Evolutionary conservation across 2,329 filamentous ascomycete genomes (phyloP).

Genomic region (Aspergillus tubingensis): DNA sequence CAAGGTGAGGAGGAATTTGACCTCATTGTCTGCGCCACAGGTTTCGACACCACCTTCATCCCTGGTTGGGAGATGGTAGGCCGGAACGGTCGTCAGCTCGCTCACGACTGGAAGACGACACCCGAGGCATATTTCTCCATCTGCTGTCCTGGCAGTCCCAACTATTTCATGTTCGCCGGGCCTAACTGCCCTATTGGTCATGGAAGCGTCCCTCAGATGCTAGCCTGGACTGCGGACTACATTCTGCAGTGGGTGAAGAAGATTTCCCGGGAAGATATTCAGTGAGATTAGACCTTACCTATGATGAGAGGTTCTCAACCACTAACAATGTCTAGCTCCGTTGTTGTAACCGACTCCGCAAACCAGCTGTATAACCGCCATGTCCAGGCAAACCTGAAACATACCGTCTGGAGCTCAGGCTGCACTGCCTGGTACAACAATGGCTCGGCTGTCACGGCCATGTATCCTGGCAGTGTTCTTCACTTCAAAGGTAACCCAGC

Average conservation of each 20-base stretch:
- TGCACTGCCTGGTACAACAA: conserved; percentile 32
- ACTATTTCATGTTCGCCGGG: conserved; percentile 34
- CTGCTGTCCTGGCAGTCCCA: conserved; percentile 25
- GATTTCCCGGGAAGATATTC: conserved; percentile 24
- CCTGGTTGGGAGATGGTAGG: conserved; percentile 41
- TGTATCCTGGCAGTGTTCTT: conserved; percentile 28
- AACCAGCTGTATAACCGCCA: conserved; percentile 24
- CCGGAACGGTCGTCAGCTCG: conserved; percentile 22
- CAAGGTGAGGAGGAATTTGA: conserved; percentile 29
- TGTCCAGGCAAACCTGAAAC: conserved; percentile 25
- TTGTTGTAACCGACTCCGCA: conserved; percentile 19
- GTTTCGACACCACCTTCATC: conserved; percentile 43
- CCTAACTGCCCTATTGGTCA: conserved; percentile 27
- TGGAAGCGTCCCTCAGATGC: conserved; percentile 21
- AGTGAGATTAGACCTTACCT: conserved; percentile 3
- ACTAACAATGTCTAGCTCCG: conserved; percentile 10
- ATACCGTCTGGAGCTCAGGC: conserved; percentile 29
- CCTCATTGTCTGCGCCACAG: conserved; percentile 43
- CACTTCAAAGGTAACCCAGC: conserved; percentile 23
- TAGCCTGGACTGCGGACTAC: conserved; percentile 25
- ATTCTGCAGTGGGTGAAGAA: conserved; percentile 32
- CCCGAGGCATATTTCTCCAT: conserved; percentile 30
- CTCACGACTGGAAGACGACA: conserved; percentile 23
- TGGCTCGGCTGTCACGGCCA: conserved; percentile 21
- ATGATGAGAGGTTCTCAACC: not conserved